Percentiles rank a stretch among this genome's conserved stretches.
phyloP scores from a whole-genome alignment of 83 land plant species.

The Diphasiastrum complanatum region DNA sequence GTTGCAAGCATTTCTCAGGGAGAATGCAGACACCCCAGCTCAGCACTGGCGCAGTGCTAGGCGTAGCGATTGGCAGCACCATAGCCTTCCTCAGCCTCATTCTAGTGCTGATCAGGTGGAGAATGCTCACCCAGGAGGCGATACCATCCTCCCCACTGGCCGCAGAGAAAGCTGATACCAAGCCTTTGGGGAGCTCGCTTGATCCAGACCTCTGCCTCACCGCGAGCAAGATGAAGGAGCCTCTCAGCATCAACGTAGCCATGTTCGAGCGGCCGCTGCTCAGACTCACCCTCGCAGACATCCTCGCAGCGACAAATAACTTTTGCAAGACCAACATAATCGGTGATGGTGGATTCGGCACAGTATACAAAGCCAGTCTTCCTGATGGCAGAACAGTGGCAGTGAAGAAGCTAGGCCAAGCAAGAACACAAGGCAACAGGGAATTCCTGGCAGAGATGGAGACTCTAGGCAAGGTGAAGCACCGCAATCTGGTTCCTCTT shows the following conservation, averaged over 20 bases:
- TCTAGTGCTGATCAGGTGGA: neutral
- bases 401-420: neutral
- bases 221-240: neutral
- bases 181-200: neutral
- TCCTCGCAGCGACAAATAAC: neutral
- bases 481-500: neutral
- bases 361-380: neutral
- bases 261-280: neutral
- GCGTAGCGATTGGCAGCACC: neutral
- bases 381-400: neutral
- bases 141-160: neutral
- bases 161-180: neutral
- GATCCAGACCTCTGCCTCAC: neutral
- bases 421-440: neutral
- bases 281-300: neutral
- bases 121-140: neutral
- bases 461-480: neutral
- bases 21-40: too few species aligned
- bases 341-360: conserved; percentile 2
- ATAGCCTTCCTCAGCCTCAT: neutral
- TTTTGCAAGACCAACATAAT: too few species aligned
- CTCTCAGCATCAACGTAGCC: neutral
- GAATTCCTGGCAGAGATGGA: conserved; percentile 4
- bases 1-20: too few species aligned
- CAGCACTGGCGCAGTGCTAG: neutral